These are phyloP conservation scores for Cladophialophora yegresii DNA, from an alignment of 2,329 filamentous ascomycete genomes.

Conservation along the genomic window DNA sequence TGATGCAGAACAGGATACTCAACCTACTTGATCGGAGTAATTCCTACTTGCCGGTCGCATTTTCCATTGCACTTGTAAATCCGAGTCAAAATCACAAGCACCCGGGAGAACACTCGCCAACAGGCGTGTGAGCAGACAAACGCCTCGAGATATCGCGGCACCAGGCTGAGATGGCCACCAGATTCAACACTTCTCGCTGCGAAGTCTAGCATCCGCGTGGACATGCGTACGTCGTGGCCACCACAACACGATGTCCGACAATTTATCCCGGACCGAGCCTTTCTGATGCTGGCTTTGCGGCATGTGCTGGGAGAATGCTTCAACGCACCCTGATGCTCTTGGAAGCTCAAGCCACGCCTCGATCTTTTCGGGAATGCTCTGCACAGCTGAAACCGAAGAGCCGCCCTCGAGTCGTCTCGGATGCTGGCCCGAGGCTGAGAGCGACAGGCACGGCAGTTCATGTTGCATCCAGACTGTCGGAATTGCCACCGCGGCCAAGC, in stretches of 20 bases:
- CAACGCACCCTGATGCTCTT: neutral
- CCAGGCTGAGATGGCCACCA: too few relatives aligned
- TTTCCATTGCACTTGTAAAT: neutral
- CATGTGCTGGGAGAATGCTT: neutral
- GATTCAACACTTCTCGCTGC: neutral
- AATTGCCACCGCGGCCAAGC: conserved; percentile 5
- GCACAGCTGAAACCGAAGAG: neutral
- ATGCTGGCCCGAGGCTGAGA: neutral
- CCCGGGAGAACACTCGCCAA: neutral
- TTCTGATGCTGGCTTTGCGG: neutral
- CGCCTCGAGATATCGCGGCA: neutral
- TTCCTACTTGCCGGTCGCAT: neutral
- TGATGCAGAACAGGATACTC: neutral
- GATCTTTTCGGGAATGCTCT: neutral
- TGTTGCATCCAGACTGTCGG: conserved; percentile 2
- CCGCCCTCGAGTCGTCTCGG: neutral
- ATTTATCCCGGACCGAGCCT: too few relatives aligned
- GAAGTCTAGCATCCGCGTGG: neutral
- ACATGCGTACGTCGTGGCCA: neutral
- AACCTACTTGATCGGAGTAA: neutral
- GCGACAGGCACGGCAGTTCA: conserved; percentile 1
- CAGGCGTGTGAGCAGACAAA: neutral
- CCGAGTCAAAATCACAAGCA: neutral
- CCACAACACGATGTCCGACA: neutral
- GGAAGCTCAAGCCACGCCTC: neutral